Evolutionary conservation across 2,329 filamentous ascomycete species (phyloP), one percentile per base, ranked within the genome.

Genomic region (Diaporthe sp.): DNA sequence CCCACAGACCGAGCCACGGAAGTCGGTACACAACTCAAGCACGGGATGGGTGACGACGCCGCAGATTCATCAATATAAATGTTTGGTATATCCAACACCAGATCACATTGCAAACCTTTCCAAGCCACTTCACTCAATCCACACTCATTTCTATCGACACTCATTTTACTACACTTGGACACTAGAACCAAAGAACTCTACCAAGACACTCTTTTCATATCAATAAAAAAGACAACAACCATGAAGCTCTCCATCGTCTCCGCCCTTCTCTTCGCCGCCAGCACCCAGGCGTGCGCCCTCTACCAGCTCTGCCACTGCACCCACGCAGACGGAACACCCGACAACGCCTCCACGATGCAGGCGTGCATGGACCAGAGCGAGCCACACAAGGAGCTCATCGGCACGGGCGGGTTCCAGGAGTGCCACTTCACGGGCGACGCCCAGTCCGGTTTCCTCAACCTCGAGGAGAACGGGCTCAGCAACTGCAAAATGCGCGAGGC

Each of bases 381-480:
- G 35, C 38, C 58, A 22, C 38, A 64, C 58, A 64, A 64, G 58
- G 38, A 45, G 17, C 17, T 64, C 25, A 30, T 25, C 38, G 58
- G 38, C 40, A 30, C 17, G 13, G 25, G 25, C 25, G 38, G 38
- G 1, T 19, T 64, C 38, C 15, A 30, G 38, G 58, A 64, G 17
- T 64, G 58, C 58, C 58, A 64, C 40, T 64, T 64, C 58, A 45
- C n/a, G 2, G 58, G 58, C 6, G 3, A 2, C 15, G 38, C 25
- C 17, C 25, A 45, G 7, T 30, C 58, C 15, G 58, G 58, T 40
- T 64, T 64, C 58, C 25, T 45, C 3, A 4, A 25, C 25, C 17
- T 64, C 15, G 58, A 64, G 40, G 25, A 64, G 25, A 64, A 64
- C 58, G 58, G 58, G 38, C 58, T 64, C 25, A 19, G 22, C 58